Conservation (phyloP, 2,329 filamentous ascomycete genomes). For the Boeremia exigua region DNA sequence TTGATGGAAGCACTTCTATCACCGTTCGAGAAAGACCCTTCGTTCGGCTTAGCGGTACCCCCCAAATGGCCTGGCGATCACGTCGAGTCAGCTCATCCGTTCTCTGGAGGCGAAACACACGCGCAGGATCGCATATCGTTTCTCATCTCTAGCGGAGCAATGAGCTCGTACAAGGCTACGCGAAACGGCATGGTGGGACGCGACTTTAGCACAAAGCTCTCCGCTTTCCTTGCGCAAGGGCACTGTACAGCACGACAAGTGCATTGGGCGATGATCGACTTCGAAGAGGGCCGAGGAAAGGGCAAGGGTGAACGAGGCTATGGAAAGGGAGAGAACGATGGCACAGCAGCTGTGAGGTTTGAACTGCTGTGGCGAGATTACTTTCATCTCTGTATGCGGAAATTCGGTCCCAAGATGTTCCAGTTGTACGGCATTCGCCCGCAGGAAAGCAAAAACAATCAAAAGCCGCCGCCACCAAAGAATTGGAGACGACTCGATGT, state of each 20-base stretch:
- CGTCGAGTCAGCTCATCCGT: slow-evolving; percentile 67
- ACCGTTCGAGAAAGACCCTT: slow-evolving; percentile 59
- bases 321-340: slow-evolving; percentile 73
- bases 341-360: slow-evolving; percentile 72
- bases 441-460: slow-evolving; percentile 30
- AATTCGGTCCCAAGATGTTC: slow-evolving; percentile 72
- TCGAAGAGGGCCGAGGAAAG: slow-evolving; percentile 66
- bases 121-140: slow-evolving; percentile 66
- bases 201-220: slow-evolving; percentile 78
- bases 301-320: slow-evolving; percentile 57
- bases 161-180: slow-evolving; percentile 71
- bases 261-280: slow-evolving; percentile 70
- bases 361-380: slow-evolving; percentile 81
- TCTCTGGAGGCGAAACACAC: slow-evolving; percentile 69
- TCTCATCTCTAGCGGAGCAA: slow-evolving; percentile 65
- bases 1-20: slow-evolving; percentile 62
- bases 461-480: slow-evolving; percentile 50
- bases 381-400: slow-evolving; percentile 76
- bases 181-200: slow-evolving; percentile 73
- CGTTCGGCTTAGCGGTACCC: slow-evolving; percentile 56
- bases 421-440: slow-evolving; percentile 67
- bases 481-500: slow-evolving; percentile 38
- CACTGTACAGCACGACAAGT: slow-evolving; percentile 76
- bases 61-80: slow-evolving; percentile 60
- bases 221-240: slow-evolving; percentile 74